Evolutionary conservation across 495 filamentous ascomycete species (phyloP).

Genomic region (Pyrenula massariospora): DNA sequence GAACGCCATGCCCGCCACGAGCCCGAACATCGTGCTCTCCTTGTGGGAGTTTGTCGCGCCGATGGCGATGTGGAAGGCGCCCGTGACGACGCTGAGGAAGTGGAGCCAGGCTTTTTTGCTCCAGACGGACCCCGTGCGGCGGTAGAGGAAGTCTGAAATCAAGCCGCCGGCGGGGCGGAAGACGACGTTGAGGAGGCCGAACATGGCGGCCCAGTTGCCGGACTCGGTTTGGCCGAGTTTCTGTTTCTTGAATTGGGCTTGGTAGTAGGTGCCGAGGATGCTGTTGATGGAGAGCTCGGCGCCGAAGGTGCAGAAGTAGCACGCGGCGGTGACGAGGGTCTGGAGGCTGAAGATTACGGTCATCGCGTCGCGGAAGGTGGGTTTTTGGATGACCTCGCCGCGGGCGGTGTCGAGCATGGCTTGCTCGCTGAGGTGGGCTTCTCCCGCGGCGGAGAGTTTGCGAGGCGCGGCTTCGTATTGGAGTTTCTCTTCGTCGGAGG

Average conservation of each 20-base stretch:
- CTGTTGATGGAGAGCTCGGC: slow-evolving; percentile 79
- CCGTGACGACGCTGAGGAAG: slow-evolving; percentile 49
- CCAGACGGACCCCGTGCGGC: slow-evolving; percentile 47
- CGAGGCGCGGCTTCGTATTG: slow-evolving; percentile 23
- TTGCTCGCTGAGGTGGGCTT: slow-evolving; percentile 40
- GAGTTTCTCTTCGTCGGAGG: slow-evolving; percentile 27
- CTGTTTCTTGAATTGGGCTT: slow-evolving; percentile 53
- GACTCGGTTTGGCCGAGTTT: slow-evolving; percentile 58
- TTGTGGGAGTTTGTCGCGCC: slow-evolving; percentile 50
- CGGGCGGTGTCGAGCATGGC: slow-evolving; percentile 45
- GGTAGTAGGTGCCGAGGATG: slow-evolving; percentile 70
- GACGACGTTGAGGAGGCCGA: slow-evolving; percentile 74
- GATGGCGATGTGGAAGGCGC: slow-evolving; percentile 58
- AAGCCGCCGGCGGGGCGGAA: slow-evolving; percentile 67
- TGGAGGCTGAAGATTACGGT: slow-evolving; percentile 51
- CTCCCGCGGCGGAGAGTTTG: slow-evolving; percentile 25
- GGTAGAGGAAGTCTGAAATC: slow-evolving; percentile 62
- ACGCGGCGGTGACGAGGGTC: slow-evolving; percentile 51
- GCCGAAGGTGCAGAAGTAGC: slow-evolving; percentile 83
- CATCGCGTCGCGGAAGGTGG: slow-evolving; percentile 47
- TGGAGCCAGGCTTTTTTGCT: slow-evolving; percentile 66
- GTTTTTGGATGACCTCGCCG: slow-evolving; percentile 48
- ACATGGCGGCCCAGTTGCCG: slow-evolving; percentile 78
- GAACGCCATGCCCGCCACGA: slow-evolving; percentile 62
- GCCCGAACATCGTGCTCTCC: slow-evolving; percentile 59